phyloP scores from a whole-genome alignment of 805 yeast species.

The Saccharomycopsis sp. region DNA sequence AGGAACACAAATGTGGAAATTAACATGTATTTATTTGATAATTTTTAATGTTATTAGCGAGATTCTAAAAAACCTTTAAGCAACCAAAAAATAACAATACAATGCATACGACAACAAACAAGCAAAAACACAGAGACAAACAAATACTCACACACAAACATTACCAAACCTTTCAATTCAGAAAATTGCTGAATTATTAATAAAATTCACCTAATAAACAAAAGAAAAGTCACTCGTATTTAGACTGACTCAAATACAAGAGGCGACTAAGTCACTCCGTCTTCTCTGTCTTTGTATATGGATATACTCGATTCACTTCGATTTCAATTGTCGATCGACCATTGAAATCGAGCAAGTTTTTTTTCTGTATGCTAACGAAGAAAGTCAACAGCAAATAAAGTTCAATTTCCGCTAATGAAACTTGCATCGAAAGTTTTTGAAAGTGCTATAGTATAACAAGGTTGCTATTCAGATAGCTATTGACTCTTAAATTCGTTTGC shows the following conservation, averaged over 20 bases:
- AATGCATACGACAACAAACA: background rate
- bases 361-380: background rate
- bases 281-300: background rate
- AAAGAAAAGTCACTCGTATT: too few species aligned
- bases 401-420: background rate
- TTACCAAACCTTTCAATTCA: too few species aligned
- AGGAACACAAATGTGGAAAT: background rate
- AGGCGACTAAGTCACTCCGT: too few species aligned
- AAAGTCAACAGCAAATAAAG: background rate
- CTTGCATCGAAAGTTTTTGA: too few species aligned
- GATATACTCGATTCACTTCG: too few species aligned
- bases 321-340: too few species aligned
- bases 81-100: background rate
- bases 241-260: too few species aligned
- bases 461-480: too few species aligned
- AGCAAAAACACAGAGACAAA: background rate
- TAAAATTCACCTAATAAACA: too few species aligned
- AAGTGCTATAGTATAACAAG: too few species aligned
- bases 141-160: background rate
- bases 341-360: background rate
- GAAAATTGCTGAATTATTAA: too few species aligned
- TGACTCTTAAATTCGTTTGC: too few species aligned
- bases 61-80: background rate
- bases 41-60: background rate
- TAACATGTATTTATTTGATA: background rate